A percentile compares a stretch with the other conserved stretches of the same genome.
phyloP scores from a whole-genome alignment of 257 asterid genomes.

The Asclepias syriaca region DNA sequence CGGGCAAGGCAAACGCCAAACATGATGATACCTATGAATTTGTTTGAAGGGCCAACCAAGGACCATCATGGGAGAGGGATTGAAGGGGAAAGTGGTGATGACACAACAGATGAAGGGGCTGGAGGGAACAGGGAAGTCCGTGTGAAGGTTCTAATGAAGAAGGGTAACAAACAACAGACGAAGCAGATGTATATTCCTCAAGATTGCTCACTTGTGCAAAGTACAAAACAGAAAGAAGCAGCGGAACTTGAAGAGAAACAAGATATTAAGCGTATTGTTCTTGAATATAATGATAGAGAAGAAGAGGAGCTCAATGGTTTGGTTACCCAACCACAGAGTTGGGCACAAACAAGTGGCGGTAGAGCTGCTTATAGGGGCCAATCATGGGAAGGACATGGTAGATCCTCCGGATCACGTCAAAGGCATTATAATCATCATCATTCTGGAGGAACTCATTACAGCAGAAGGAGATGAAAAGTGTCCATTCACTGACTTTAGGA shows the following conservation, averaged over 20 bases:
- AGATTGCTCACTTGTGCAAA: slow-evolving; percentile 85
- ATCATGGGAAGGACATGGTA: slow-evolving; percentile 66
- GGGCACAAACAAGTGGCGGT: slow-evolving; percentile 56
- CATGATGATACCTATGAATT: slow-evolving; percentile 90
- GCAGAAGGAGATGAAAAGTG: slow-evolving; percentile 55
- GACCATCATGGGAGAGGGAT: slow-evolving; percentile 62
- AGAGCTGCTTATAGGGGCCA: slow-evolving; percentile 57
- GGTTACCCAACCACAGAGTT: slow-evolving; percentile 53
- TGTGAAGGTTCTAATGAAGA: slow-evolving; percentile 91
- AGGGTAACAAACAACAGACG: slow-evolving; percentile 92
- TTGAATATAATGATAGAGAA: slow-evolving; percentile 95
- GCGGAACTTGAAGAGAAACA: slow-evolving; percentile 98
- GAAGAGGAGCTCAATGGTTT: slow-evolving; percentile 84
- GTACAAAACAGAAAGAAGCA: slow-evolving; percentile 95
- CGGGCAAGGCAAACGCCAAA: slow-evolving; percentile 82
- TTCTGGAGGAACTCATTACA: slow-evolving; percentile 75
- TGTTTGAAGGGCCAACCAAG: slow-evolving; percentile 71
- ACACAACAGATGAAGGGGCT: slow-evolving; percentile 63
- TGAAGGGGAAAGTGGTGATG: slow-evolving; percentile 94
- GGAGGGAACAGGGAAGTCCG: slow-evolving; percentile 70
- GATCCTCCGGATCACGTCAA: slow-evolving; percentile 59
- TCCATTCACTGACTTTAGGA: background rate
- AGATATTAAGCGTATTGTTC: slow-evolving; percentile 82
- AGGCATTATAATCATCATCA: slow-evolving; percentile 56
- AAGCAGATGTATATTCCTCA: slow-evolving; percentile 87